Evolutionary conservation across 2,329 filamentous ascomycete species (phyloP).

Genomic region (Cordyceps farinosa): DNA sequence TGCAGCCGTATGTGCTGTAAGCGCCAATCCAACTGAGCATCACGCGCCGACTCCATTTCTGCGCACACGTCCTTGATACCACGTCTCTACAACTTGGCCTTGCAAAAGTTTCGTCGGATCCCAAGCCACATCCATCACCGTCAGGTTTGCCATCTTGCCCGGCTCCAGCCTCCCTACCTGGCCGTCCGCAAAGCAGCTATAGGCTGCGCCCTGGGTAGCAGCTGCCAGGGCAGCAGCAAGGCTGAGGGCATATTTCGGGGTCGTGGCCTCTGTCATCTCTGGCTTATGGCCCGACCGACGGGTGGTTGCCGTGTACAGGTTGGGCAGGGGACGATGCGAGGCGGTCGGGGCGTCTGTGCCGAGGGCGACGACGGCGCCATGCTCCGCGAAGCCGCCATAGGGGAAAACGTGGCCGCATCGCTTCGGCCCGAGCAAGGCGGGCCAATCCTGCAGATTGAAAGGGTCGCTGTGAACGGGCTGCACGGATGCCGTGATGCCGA

Average conservation of each 20-base stretch:
- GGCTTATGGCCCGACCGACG: conserved; percentile 47
- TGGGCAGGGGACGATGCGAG: conserved; percentile 46
- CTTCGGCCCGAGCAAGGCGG: conserved; percentile 45
- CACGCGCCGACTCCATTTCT: no score
- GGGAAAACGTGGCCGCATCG: conserved; percentile 55
- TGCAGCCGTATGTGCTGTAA: no score
- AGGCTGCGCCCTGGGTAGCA: conserved; percentile 49
- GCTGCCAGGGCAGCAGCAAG: conserved; percentile 48
- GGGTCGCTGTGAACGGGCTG: conserved; percentile 55
- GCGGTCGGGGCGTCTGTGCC: conserved; percentile 55
- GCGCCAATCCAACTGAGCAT: no score
- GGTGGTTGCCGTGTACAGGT: conserved; percentile 54
- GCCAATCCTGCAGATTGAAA: conserved; percentile 55
- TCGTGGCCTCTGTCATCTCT: conserved; percentile 37
- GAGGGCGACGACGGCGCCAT: conserved; percentile 49
- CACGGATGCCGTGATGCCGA: conserved; percentile 56
- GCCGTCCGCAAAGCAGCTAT: conserved; percentile 49
- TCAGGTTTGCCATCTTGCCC: conserved; percentile 54
- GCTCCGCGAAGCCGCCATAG: conserved; percentile 53
- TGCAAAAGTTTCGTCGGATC: conserved; percentile 43
- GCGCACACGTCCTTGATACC: conserved; percentile 27
- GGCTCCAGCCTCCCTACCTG: conserved; percentile 45
- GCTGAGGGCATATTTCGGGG: conserved; percentile 48
- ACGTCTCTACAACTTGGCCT: conserved; percentile 48
- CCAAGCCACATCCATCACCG: conserved; percentile 45